Evolutionary conservation across 2,329 filamentous ascomycete genomes (phyloP).

Genomic region (Aspergillus nomiae): DNA sequence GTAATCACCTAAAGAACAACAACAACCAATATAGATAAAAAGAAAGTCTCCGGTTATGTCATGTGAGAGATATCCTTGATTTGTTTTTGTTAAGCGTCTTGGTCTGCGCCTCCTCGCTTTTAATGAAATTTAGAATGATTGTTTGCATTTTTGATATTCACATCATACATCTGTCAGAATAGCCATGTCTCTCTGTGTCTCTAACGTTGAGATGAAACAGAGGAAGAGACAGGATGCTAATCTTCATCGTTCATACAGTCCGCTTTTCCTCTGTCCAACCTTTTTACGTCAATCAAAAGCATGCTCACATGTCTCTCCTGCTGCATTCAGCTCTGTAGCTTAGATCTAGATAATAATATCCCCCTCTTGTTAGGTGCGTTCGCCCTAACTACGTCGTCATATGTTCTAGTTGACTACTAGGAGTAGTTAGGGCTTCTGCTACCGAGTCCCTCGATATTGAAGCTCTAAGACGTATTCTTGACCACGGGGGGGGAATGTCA

Average conservation of each 20-base stretch:
- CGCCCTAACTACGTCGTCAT: not conserved
- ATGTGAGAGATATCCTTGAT: conserved; percentile 18
- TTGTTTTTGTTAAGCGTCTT: not conserved
- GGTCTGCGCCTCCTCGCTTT: not conserved
- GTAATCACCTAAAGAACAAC: not conserved
- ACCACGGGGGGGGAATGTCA: not conserved
- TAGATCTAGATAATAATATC: not conserved
- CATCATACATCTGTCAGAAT: not conserved
- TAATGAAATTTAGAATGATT: not conserved
- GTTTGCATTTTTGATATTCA: not conserved
- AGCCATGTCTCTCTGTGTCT: not conserved
- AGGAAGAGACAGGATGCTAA: not conserved
- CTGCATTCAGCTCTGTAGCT: not conserved
- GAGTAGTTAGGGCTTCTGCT: not conserved
- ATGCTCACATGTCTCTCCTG: not conserved
- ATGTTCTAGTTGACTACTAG: not conserved
- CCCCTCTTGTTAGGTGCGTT: not conserved
- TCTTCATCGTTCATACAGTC: not conserved
- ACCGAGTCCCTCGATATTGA: not conserved
- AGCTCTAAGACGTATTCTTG: not conserved
- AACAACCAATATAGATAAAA: not conserved
- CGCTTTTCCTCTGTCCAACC: not conserved
- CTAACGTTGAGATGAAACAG: not conserved
- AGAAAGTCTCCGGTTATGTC: not conserved
- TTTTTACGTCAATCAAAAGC: not conserved